Evolutionary conservation across 1,284 basidiomycete species (phyloP).

Genomic region (Lentinula novae-zelandiae): DNA sequence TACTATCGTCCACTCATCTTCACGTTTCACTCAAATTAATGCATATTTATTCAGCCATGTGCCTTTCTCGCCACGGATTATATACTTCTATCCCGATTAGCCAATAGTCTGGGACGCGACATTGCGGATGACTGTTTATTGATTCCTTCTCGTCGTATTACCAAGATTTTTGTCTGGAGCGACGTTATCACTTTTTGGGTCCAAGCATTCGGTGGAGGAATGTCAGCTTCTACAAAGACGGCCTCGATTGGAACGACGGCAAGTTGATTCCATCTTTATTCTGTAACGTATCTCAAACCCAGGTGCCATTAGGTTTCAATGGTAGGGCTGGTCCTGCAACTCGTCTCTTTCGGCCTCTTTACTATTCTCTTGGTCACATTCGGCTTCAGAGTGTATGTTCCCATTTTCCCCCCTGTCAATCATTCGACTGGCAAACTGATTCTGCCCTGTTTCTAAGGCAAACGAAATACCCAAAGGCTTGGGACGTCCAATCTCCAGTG

Average conservation of each 20-base stretch:
- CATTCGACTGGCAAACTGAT: background rate
- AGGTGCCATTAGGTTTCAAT: conserved; percentile 12
- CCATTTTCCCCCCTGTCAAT: background rate
- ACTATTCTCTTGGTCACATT: conserved; percentile 16
- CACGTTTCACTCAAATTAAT: background rate
- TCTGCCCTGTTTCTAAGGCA: background rate
- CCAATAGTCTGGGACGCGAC: conserved; percentile 12
- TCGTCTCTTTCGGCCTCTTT: conserved; percentile 17
- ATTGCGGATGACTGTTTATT: conserved; percentile 12
- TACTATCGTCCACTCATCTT: background rate
- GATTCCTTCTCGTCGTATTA: conserved; percentile 12
- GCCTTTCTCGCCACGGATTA: conserved; percentile 19
- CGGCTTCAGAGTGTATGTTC: conserved; percentile 16
- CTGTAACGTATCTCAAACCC: background rate
- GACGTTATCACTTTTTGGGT: conserved; percentile 18
- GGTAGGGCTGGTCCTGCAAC: conserved; percentile 16
- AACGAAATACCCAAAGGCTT: conserved; percentile 7
- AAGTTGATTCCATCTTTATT: background rate
- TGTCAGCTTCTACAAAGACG: conserved; percentile 2
- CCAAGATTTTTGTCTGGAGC: conserved; percentile 19
- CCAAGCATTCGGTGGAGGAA: conserved; percentile 15
- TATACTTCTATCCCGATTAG: conserved; percentile 15
- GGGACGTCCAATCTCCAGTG: background rate
- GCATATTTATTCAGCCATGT: conserved; percentile 13
- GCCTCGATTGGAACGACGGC: background rate